phyloP scores from a whole-genome alignment of 2,329 filamentous ascomycete species.

The Aspergillus felis region DNA sequence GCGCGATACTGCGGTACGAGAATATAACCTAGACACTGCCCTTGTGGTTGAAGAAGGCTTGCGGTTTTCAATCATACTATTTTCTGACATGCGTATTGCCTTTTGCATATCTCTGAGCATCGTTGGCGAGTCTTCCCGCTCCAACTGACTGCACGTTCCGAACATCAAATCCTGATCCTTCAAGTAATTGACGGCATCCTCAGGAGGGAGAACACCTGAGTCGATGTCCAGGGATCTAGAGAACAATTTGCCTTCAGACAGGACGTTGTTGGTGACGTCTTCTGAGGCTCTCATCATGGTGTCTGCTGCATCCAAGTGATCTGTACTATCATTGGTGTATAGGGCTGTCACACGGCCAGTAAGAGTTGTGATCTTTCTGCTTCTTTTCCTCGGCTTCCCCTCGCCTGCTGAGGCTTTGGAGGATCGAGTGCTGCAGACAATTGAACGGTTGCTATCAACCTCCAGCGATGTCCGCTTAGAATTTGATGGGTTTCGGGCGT shows the following conservation, averaged over 20 bases:
- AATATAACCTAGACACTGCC: conserved; percentile 1
- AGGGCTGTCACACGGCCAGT: conserved; percentile 72
- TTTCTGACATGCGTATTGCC: conserved; percentile 30
- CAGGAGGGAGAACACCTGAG: conserved; percentile 65
- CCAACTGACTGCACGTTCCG: conserved; percentile 80
- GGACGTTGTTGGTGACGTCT: background rate
- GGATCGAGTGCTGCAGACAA: conserved; percentile 9
- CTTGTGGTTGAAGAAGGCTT: background rate
- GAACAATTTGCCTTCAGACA: conserved; percentile 13
- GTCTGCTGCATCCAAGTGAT: conserved; percentile 9
- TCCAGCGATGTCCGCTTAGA: conserved; percentile 6
- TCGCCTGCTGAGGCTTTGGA: conserved; percentile 11
- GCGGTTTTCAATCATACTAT: conserved; percentile 7
- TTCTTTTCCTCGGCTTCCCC: conserved; percentile 47
- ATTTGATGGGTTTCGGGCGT: conserved; percentile 15
- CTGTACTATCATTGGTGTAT: conserved; percentile 48
- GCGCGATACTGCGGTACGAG: conserved; percentile 17
- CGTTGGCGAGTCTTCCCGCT: conserved; percentile 66
- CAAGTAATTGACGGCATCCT: conserved; percentile 62
- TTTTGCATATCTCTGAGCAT: conserved; percentile 38
- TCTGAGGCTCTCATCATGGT: conserved; percentile 2
- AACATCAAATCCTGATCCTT: conserved; percentile 74
- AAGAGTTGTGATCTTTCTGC: conserved; percentile 72
- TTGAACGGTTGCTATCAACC: conserved; percentile 8
- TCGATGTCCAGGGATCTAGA: conserved; percentile 32